phyloP scores from a whole-genome alignment of 805 yeast genomes.

The Suhomyces tanzawaensis region DNA sequence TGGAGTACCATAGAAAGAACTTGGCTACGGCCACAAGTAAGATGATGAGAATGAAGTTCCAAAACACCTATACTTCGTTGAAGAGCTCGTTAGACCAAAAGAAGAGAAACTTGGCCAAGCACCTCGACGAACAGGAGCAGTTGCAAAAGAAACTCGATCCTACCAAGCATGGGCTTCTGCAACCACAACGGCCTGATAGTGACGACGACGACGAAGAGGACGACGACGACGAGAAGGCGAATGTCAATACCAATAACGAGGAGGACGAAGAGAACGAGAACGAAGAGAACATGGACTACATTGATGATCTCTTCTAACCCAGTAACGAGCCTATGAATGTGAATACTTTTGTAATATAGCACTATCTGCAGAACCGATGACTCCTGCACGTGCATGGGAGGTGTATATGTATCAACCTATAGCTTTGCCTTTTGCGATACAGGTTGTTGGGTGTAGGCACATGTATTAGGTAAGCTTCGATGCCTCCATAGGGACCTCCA shows the following conservation, averaged over 20 bases:
- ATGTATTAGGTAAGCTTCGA: too few species aligned
- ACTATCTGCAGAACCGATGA: background rate
- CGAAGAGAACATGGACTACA: slow-evolving; percentile 29
- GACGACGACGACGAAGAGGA: slow-evolving; percentile 16
- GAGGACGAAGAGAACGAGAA: slow-evolving; percentile 15
- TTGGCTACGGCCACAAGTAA: slow-evolving; percentile 75
- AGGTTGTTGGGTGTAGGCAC: too few species aligned
- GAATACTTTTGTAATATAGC: too few species aligned
- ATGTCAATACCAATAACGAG: slow-evolving; percentile 16
- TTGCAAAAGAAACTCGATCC: slow-evolving; percentile 22
- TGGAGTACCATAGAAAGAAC: slow-evolving; percentile 70
- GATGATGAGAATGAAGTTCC: slow-evolving; percentile 80
- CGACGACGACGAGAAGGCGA: slow-evolving; percentile 20
- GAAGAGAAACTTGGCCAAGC: slow-evolving; percentile 54
- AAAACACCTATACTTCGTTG: slow-evolving; percentile 74
- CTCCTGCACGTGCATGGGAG: background rate
- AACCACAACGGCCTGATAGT: slow-evolving; percentile 3
- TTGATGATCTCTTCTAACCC: slow-evolving; percentile 36
- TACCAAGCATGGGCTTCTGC: slow-evolving; percentile 19
- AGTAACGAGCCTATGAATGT: background rate
- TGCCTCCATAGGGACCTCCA: too few species aligned
- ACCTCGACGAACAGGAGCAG: slow-evolving; percentile 26
- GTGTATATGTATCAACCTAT: too few species aligned
- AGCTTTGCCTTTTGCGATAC: too few species aligned
- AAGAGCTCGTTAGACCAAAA: slow-evolving; percentile 81